A percentile compares a stretch with the other conserved stretches of the same genome.
Conservation (phyloP, 2,329 filamentous ascomycete genomes). For the Camillea tinctor region DNA sequence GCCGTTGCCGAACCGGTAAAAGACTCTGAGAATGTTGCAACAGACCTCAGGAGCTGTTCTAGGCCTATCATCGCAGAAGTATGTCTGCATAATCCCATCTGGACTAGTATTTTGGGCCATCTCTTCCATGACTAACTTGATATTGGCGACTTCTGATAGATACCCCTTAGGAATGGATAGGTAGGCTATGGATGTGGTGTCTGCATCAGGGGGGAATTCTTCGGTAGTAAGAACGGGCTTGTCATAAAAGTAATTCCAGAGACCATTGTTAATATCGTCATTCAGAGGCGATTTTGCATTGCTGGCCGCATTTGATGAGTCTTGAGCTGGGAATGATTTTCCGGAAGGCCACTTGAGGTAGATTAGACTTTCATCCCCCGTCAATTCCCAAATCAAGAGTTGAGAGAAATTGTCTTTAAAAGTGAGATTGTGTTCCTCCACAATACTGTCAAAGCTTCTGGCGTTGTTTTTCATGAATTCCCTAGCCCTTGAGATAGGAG, state of each 20-base stretch:
- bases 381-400: slow-evolving; percentile 39
- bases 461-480: slow-evolving; percentile 12
- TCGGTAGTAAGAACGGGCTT: slow-evolving; percentile 10
- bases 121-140: slow-evolving; percentile 10
- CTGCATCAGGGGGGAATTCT: slow-evolving; percentile 21
- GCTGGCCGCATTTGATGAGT: background rate
- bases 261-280: slow-evolving; percentile 9
- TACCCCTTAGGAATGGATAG: slow-evolving; percentile 11
- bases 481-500: slow-evolving; percentile 9
- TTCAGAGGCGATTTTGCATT: background rate
- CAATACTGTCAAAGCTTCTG: slow-evolving; percentile 7
- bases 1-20: slow-evolving; percentile 17
- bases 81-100: slow-evolving; percentile 21
- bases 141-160: slow-evolving; percentile 6
- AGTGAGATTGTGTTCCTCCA: slow-evolving; percentile 30
- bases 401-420: slow-evolving; percentile 34
- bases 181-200: slow-evolving; percentile 25
- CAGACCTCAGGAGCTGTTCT: slow-evolving; percentile 21
- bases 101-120: slow-evolving; percentile 15
- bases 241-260: slow-evolving; percentile 23
- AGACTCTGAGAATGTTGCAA: slow-evolving; percentile 23
- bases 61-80: slow-evolving; percentile 17
- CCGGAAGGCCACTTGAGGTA: slow-evolving; percentile 20
- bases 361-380: slow-evolving; percentile 14
- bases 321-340: background rate